These are phyloP conservation scores for Tylopilus sp. DNA, from an alignment of 768 basidiomycete genomes.

Conservation along the genomic window DNA sequence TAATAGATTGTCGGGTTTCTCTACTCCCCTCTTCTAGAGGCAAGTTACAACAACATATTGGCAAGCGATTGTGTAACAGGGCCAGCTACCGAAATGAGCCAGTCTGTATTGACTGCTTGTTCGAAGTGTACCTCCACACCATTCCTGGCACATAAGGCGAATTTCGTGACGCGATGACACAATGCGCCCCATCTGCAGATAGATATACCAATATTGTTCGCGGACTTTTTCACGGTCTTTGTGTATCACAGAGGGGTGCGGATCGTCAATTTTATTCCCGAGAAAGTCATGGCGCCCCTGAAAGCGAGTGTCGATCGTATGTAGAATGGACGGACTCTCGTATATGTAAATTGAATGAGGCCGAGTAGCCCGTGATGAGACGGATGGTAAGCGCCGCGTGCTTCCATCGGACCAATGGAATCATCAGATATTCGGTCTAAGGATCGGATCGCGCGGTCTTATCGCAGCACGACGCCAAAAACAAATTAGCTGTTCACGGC, in stretches of 20 bases:
- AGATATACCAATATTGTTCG: neutral
- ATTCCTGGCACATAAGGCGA: no score
- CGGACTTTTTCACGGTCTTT: constrained; percentile 4
- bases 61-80: neutral
- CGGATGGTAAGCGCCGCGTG: neutral
- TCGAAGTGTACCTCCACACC: no score
- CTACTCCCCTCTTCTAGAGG: no score
- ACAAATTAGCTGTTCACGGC: neutral
- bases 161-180: neutral
- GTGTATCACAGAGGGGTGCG: constrained; percentile 2
- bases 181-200: neutral
- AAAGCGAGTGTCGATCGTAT: neutral
- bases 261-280: constrained; percentile 13
- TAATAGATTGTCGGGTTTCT: no score
- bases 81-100: neutral
- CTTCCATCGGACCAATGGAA: constrained; percentile 3
- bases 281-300: neutral
- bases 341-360: neutral
- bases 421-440: neutral
- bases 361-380: neutral
- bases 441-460: constrained; percentile 16
- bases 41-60: neutral
- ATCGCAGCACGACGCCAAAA: neutral
- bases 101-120: no score
- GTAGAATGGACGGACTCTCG: neutral